Percentiles rank a stretch among this genome's conserved stretches.
These are phyloP conservation scores for Theobroma cacao DNA, from an alignment of 345 rosid genomes.

Conservation along the genomic window DNA sequence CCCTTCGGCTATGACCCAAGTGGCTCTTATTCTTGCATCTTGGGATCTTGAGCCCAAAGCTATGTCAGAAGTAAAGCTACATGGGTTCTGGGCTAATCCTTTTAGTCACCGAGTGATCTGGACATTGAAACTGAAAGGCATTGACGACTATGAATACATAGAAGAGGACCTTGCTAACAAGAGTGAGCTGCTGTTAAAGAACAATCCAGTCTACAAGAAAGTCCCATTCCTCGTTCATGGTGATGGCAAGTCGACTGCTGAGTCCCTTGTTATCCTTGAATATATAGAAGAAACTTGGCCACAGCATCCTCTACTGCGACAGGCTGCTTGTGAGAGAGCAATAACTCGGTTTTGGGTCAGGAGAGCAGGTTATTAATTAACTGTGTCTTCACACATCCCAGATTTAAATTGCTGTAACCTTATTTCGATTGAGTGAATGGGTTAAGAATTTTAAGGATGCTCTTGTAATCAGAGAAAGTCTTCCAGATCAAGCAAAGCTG, in stretches of 20 bases:
- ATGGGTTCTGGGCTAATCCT: not conserved
- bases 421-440: constrained; percentile 14
- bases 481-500: not conserved
- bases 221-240: not conserved
- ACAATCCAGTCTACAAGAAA: not conserved
- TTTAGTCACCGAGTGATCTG: not conserved
- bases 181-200: not conserved
- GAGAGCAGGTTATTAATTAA: not conserved
- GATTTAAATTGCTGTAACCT: not conserved
- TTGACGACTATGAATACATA: not conserved
- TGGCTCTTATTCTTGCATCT: too few relatives aligned
- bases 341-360: not conserved
- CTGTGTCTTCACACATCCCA: too few relatives aligned
- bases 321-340: not conserved
- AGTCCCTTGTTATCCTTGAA: too few relatives aligned
- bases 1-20: not conserved
- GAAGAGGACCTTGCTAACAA: not conserved
- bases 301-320: not conserved
- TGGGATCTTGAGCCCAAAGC: too few relatives aligned
- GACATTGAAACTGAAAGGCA: not conserved
- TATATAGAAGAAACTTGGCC: not conserved
- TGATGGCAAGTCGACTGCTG: not conserved
- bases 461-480: not conserved
- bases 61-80: not conserved
- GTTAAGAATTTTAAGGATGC: not conserved